phyloP scores from a whole-genome alignment of 2,329 filamentous ascomycete species.

The Aspergillus amoenus region DNA sequence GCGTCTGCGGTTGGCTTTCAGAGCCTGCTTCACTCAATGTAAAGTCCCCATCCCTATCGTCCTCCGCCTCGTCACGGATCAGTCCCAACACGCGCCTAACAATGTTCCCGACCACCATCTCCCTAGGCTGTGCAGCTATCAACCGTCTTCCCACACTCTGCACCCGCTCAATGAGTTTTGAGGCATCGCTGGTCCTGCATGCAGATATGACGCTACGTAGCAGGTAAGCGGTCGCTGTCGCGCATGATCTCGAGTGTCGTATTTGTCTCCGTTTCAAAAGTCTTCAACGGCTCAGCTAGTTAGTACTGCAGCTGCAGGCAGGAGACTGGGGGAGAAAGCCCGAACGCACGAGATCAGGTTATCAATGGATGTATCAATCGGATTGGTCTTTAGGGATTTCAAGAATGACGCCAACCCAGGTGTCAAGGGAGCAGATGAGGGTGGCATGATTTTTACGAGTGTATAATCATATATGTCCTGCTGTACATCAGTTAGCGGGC shows the following conservation, averaged over 20 bases:
- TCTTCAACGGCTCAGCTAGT: slow-evolving; percentile 46
- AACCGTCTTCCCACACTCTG: slow-evolving; percentile 75
- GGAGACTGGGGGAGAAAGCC: neutral
- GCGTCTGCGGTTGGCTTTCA: slow-evolving; percentile 50
- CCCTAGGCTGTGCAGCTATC: slow-evolving; percentile 79
- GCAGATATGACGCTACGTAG: slow-evolving; percentile 82
- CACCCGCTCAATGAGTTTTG: slow-evolving; percentile 76
- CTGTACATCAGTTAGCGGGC: slow-evolving; percentile 2
- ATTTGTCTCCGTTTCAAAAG: slow-evolving; percentile 91
- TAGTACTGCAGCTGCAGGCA: slow-evolving; percentile 12
- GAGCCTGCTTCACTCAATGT: slow-evolving; percentile 60
- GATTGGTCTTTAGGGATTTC: slow-evolving; percentile 71
- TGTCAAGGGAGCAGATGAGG: slow-evolving; percentile 58
- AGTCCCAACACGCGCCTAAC: slow-evolving; percentile 85
- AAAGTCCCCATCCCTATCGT: slow-evolving; percentile 68
- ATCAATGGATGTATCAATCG: slow-evolving; percentile 80
- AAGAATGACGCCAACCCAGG: slow-evolving; percentile 77
- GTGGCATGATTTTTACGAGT: slow-evolving; percentile 52
- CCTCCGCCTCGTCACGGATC: slow-evolving; percentile 86
- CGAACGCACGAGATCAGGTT: slow-evolving; percentile 71
- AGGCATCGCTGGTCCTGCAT: slow-evolving; percentile 74
- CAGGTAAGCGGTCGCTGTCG: slow-evolving; percentile 85
- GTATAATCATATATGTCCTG: neutral
- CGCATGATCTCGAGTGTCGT: slow-evolving; percentile 80
- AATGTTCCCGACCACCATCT: slow-evolving; percentile 92